Conservation (phyloP, 345 rosid genomes). For the Eutrema yunnanense region DNA sequence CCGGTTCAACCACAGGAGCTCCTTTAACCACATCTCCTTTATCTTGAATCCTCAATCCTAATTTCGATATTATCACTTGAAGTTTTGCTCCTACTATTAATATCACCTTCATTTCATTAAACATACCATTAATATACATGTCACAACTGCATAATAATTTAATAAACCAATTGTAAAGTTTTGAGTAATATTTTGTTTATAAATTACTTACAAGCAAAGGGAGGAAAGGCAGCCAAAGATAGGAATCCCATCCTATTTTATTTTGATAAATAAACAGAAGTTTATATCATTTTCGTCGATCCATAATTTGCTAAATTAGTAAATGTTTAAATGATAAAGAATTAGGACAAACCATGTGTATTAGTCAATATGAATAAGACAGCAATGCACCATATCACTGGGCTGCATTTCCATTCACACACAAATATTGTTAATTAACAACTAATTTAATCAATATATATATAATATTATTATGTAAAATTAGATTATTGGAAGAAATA, state of each 20-base stretch:
- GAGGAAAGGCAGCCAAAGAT: slow-evolving; percentile 76
- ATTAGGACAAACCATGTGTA: slow-evolving; percentile 59
- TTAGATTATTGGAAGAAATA: not conserved
- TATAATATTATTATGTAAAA: not conserved
- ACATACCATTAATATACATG: not conserved
- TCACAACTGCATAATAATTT: not conserved
- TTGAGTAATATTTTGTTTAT: not conserved
- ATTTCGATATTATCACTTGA: slow-evolving; percentile 72
- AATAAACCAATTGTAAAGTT: not conserved
- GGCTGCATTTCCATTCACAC: slow-evolving; percentile 47
- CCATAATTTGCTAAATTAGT: not conserved
- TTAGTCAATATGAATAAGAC: slow-evolving; percentile 61
- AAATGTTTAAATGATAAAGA: not conserved
- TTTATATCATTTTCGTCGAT: not conserved
- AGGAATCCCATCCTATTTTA: slow-evolving; percentile 57
- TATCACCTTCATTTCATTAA: slow-evolving; percentile 28
- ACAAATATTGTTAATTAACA: not conserved
- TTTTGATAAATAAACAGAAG: not conserved
- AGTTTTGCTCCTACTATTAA: slow-evolving; percentile 74
- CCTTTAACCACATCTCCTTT: slow-evolving; percentile 90
- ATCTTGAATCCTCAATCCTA: slow-evolving; percentile 75
- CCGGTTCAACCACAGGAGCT: slow-evolving; percentile 84
- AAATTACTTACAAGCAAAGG: slow-evolving; percentile 68
- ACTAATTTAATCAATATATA: not conserved
- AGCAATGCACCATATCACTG: slow-evolving; percentile 70